A percentile compares a stretch with the other conserved stretches of the same genome.
Evolutionary conservation across 2,329 filamentous ascomycete species (phyloP).

Genomic region (Talaromyces albobiverticillius): DNA sequence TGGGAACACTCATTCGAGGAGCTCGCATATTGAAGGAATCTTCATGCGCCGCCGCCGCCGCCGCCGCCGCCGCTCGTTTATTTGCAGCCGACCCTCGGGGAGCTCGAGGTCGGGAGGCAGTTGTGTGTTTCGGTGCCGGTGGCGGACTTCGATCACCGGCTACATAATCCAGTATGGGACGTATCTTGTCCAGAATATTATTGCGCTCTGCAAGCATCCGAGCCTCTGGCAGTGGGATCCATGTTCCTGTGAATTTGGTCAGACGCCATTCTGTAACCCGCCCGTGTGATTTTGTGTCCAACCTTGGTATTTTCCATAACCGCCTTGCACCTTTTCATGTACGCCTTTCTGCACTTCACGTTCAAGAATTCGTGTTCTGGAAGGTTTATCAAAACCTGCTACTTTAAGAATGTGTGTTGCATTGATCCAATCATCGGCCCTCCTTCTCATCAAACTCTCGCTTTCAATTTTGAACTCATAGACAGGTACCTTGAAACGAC

Average conservation of each 20-base stretch:
- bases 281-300: slow-evolving; percentile 8
- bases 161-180: slow-evolving; percentile 84
- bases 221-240: slow-evolving; percentile 85
- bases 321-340: slow-evolving; percentile 97
- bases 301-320: slow-evolving; percentile 98
- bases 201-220: slow-evolving; percentile 82
- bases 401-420: slow-evolving; percentile 98
- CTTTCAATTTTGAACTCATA: slow-evolving; percentile 86
- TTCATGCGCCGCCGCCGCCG: slow-evolving; percentile 22
- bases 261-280: slow-evolving; percentile 3
- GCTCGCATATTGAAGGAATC: slow-evolving; percentile 30
- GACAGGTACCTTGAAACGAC: slow-evolving; percentile 72
- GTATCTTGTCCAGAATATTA: slow-evolving; percentile 76
- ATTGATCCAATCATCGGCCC: slow-evolving; percentile 96
- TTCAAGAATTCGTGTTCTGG: slow-evolving; percentile 89
- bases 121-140: slow-evolving; percentile 85
- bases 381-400: slow-evolving; percentile 94
- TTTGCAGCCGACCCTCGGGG: slow-evolving; percentile 65
- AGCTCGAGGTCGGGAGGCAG: slow-evolving; percentile 71
- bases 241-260: slow-evolving; percentile 64
- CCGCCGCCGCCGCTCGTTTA: slow-evolving; percentile 47
- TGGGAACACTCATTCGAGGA: slow-evolving; percentile 34
- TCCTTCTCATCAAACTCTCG: slow-evolving; percentile 94
- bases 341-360: slow-evolving; percentile 94
- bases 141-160: slow-evolving; percentile 85